Conservation (phyloP, 345 rosid genomes). For the Brassica napus region Da-Ae NC_063451.1:15985001-15985500, state of each 20-base stretch:
- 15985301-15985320: constrained; percentile 11
- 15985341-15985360: constrained; percentile 1
- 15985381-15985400: not conserved
- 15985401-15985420: constrained; percentile 1
- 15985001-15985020: constrained; percentile 9
- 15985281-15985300: constrained; percentile 79
- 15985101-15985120: not conserved
- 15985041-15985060: not conserved
- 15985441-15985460: constrained; percentile 2
- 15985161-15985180: constrained; percentile 13
- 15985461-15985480: constrained; percentile 1
- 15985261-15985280: constrained; percentile 93
- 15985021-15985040: not conserved
- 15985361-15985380: constrained; percentile 24
- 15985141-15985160: not conserved
- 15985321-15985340: constrained; percentile 10
- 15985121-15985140: not conserved
- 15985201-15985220: constrained; percentile 15
- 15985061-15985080: constrained; percentile 1
- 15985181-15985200: constrained; percentile 19
- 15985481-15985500: constrained; percentile 48
- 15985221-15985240: constrained; percentile 98
- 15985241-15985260: constrained; percentile 95
- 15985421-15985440: not conserved
- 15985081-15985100: not conserved